These are phyloP conservation scores for Orychophragmus violaceus DNA, from an alignment of 345 rosid species.

Conservation along the genomic window DNA sequence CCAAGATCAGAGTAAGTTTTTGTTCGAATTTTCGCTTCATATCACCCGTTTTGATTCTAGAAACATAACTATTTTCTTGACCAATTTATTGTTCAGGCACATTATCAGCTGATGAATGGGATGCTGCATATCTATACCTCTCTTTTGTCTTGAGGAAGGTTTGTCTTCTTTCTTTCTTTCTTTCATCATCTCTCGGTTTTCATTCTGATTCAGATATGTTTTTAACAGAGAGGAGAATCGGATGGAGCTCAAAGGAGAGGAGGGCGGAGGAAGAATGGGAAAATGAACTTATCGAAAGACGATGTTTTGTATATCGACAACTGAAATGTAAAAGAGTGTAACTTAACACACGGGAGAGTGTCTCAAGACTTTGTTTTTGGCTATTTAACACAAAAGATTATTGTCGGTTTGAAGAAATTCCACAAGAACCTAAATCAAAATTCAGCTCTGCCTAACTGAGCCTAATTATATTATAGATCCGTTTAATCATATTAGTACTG, in stretches of 20 bases:
- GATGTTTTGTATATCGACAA: slow-evolving; percentile 42
- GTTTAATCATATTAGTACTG: not conserved
- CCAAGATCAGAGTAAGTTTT: slow-evolving; percentile 73
- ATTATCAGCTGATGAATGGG: slow-evolving; percentile 92
- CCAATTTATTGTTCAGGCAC: slow-evolving; percentile 45
- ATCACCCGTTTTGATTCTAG: not conserved
- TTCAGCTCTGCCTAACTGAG: not conserved
- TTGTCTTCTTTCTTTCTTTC: slow-evolving; percentile 9
- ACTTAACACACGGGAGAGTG: not conserved
- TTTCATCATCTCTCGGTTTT: not conserved
- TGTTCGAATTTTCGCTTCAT: not conserved
- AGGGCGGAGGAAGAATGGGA: slow-evolving; percentile 58
- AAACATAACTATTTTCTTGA: not conserved
- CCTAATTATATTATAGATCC: not conserved
- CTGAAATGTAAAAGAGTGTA: slow-evolving; percentile 4
- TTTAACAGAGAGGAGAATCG: slow-evolving; percentile 67
- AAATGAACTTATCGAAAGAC: slow-evolving; percentile 68
- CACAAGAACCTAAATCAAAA: not conserved
- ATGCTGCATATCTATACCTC: slow-evolving; percentile 78
- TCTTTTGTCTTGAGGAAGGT: slow-evolving; percentile 88
- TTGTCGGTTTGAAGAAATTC: not conserved
- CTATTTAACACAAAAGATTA: not conserved
- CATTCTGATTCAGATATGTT: not conserved
- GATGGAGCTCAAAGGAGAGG: slow-evolving; percentile 42
- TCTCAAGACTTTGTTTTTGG: slow-evolving; percentile 13